Conservation (phyloP, 2,329 filamentous ascomycete species). For the Didymella sp. region DNA sequence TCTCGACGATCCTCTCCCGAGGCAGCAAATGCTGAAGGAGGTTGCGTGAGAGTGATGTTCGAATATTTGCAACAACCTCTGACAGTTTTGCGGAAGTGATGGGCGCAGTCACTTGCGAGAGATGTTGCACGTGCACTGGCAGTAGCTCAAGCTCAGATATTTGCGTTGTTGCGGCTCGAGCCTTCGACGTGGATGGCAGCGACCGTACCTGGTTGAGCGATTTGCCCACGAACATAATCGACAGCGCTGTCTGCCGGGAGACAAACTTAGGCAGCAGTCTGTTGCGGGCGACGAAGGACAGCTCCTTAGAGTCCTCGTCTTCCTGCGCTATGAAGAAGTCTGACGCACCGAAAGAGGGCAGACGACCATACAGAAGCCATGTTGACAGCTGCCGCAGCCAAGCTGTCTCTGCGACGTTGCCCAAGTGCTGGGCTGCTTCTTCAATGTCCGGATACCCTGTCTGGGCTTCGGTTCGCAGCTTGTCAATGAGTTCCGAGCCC, state of each 20-base stretch:
- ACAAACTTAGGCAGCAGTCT: conserved; percentile 81
- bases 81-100: conserved; percentile 75
- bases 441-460: conserved; percentile 91
- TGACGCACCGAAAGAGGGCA: conserved; percentile 76
- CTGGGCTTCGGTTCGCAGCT: conserved; percentile 75
- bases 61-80: conserved; percentile 75
- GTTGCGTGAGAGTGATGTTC: conserved; percentile 82
- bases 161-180: conserved; percentile 34
- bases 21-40: conserved; percentile 84
- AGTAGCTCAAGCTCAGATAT: conserved; percentile 65
- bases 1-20: conserved; percentile 75
- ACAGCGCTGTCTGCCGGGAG: conserved; percentile 73
- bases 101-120: conserved; percentile 74
- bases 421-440: conserved; percentile 73
- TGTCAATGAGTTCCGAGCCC: conserved; percentile 78
- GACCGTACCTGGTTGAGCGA: conserved; percentile 82
- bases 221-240: conserved; percentile 88
- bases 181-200: conserved; percentile 40
- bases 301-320: conserved; percentile 44
- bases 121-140: conserved; percentile 70
- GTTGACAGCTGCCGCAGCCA: conserved; percentile 91
- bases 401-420: conserved; percentile 81
- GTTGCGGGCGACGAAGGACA: conserved; percentile 38
- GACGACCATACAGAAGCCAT: conserved; percentile 87
- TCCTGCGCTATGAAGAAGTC: conserved; percentile 79